Conservation (phyloP, 257 asterid genomes). For the Salvia rosmarinus region DNA sequence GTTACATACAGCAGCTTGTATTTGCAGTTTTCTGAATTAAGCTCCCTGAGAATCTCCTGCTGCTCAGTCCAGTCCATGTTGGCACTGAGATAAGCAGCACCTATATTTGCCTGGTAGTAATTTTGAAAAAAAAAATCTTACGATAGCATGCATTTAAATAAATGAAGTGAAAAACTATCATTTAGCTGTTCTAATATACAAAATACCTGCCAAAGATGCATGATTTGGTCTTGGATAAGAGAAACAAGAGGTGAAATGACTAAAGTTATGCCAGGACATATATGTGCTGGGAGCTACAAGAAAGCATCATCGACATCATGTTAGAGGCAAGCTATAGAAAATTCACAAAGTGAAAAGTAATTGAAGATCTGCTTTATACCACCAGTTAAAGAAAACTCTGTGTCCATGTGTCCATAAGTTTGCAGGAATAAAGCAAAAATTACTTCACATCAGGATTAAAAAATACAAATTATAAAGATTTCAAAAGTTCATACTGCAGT, state of each 20-base stretch:
- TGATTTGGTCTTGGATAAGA: conserved; percentile 97
- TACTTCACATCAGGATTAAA: conserved; percentile 13
- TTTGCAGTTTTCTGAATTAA: conserved; percentile 67
- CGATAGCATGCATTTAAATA: conserved; percentile 13
- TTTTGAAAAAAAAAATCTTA: conserved; percentile 27
- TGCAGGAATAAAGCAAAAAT: conserved; percentile 3
- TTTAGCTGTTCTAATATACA: conserved; percentile 12
- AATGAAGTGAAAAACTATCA: background rate
- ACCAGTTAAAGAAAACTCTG: conserved; percentile 11
- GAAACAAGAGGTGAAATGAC: conserved; percentile 97
- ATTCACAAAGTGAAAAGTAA: background rate
- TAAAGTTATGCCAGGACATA: conserved; percentile 88
- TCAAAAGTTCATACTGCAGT: background rate
- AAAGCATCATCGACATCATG: conserved; percentile 35
- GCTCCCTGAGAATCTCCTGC: conserved; percentile 94
- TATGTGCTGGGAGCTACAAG: conserved; percentile 90
- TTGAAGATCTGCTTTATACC: conserved; percentile 25
- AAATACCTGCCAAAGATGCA: conserved; percentile 92
- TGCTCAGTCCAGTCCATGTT: conserved; percentile 96
- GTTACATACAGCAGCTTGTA: conserved; percentile 93
- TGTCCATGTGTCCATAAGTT: background rate
- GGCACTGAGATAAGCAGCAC: conserved; percentile 94
- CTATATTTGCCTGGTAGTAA: conserved; percentile 72
- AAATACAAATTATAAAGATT: conserved; percentile 21
- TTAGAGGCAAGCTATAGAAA: conserved; percentile 31